phyloP scores from a whole-genome alignment of 345 rosid species.

The Pelargonium nanum region DNA sequence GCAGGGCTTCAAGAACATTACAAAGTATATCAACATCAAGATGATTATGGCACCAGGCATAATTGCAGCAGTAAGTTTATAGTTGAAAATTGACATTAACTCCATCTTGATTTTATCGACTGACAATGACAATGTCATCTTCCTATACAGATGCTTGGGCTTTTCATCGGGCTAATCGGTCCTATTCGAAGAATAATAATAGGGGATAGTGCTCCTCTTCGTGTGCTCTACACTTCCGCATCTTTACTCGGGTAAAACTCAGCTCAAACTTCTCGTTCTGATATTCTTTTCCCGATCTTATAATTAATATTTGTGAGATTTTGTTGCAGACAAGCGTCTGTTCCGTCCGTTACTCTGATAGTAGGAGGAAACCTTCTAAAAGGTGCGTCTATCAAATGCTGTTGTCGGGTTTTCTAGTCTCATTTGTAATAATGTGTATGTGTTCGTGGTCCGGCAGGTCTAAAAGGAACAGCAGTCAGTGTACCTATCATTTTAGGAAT shows the following conservation, averaged over 20 bases:
- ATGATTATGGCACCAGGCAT: slow-evolving; percentile 6
- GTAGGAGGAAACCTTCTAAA: slow-evolving; percentile 27
- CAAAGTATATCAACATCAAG: slow-evolving; percentile 2
- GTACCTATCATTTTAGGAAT: slow-evolving; percentile 22
- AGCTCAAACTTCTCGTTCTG: no score
- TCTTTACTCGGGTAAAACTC: slow-evolving; percentile 15
- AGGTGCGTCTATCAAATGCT: slow-evolving; percentile 1
- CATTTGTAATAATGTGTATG: no score
- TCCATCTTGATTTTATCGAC: no score
- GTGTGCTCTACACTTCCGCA: slow-evolving; percentile 11
- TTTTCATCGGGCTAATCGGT: slow-evolving; percentile 15
- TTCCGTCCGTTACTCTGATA: slow-evolving; percentile 21
- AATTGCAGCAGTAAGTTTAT: slow-evolving; percentile 9
- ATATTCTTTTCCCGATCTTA: no score
- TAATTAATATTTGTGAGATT: no score
- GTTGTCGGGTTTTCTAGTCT: no score
- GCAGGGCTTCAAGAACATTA: background rate
- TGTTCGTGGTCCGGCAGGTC: slow-evolving; percentile 19
- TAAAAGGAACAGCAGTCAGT: slow-evolving; percentile 26
- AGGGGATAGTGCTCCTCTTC: slow-evolving; percentile 20
- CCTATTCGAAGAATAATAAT: slow-evolving; percentile 18
- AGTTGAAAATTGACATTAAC: no score
- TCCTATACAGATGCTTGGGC: slow-evolving; percentile 21
- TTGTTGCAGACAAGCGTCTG: slow-evolving; percentile 21
- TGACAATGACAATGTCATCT: no score